Evolutionary conservation across 345 rosid species (phyloP).

Genomic region (Eucalyptus marginata): DNA sequence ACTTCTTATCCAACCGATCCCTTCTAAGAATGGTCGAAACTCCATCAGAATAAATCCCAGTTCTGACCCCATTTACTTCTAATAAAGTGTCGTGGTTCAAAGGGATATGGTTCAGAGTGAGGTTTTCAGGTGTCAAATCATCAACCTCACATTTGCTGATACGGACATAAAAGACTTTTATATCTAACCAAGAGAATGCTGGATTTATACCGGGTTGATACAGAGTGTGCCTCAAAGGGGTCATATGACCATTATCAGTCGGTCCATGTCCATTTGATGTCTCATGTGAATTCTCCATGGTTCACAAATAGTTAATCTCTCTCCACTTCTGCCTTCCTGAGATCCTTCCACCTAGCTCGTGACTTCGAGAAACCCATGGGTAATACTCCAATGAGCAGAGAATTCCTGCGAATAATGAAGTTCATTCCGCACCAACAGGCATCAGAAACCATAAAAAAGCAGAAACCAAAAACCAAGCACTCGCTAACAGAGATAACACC

Average conservation of each 20-base stretch:
- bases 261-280: constrained; percentile 17
- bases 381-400: background rate
- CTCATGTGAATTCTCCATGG: constrained; percentile 47
- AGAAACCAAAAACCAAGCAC: background rate
- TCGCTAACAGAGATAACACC: background rate
- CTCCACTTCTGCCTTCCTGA: constrained; percentile 3
- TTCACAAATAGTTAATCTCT: background rate
- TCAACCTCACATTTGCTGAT: constrained; percentile 49
- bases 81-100: constrained; percentile 53
- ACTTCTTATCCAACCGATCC: constrained; percentile 69
- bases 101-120: constrained; percentile 64
- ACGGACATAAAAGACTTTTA: constrained; percentile 86
- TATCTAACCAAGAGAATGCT: constrained; percentile 50
- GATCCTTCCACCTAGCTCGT: constrained; percentile 7
- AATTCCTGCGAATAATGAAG: background rate
- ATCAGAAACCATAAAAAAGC: background rate
- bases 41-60: constrained; percentile 45
- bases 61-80: constrained; percentile 67
- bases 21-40: constrained; percentile 55
- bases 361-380: background rate
- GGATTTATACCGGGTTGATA: constrained; percentile 18
- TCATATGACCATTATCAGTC: constrained; percentile 15
- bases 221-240: constrained; percentile 6
- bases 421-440: background rate
- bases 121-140: constrained; percentile 52